A percentile compares a stretch with the other conserved stretches of the same genome.
Conservation (phyloP, 371 early-diverging fungal species). For the Gilbertella persicaria region DNA sequence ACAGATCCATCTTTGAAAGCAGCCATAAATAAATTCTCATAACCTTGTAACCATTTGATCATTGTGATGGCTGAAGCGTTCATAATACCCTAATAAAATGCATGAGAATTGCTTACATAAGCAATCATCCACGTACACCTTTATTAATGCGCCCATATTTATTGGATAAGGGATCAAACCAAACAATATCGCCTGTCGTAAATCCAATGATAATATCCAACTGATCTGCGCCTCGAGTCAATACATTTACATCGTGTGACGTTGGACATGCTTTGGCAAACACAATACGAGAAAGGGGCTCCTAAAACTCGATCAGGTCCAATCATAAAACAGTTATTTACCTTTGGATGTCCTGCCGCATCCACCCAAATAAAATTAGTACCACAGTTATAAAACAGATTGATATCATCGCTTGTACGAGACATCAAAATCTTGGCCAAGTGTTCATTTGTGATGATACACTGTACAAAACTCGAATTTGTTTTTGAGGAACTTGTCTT, state of each 20-base stretch:
- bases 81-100: slow-evolving; percentile 59
- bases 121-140: slow-evolving; percentile 27
- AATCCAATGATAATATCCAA: slow-evolving; percentile 85
- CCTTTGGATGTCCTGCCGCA: slow-evolving; percentile 64
- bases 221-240: slow-evolving; percentile 72
- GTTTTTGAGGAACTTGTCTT: slow-evolving; percentile 66
- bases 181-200: slow-evolving; percentile 82
- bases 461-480: slow-evolving; percentile 78
- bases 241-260: slow-evolving; percentile 85
- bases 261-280: slow-evolving; percentile 82
- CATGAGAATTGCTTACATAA: neutral
- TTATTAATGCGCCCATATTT: slow-evolving; percentile 68
- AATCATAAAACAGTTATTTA: slow-evolving; percentile 23
- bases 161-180: slow-evolving; percentile 80
- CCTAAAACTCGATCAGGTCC: slow-evolving; percentile 41
- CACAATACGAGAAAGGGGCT: slow-evolving; percentile 79
- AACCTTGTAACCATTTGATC: slow-evolving; percentile 91
- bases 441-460: slow-evolving; percentile 80
- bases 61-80: slow-evolving; percentile 73
- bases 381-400: slow-evolving; percentile 85
- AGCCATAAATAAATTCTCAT: slow-evolving; percentile 84
- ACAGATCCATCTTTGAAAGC: slow-evolving; percentile 79
- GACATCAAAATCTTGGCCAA: slow-evolving; percentile 77
- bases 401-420: slow-evolving; percentile 70
- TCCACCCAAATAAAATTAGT: slow-evolving; percentile 81